Percentiles rank a stretch among this genome's conserved stretches.
phyloP scores from a whole-genome alignment of 768 basidiomycete species.

The Phlebiopsis gigantea region DNA sequence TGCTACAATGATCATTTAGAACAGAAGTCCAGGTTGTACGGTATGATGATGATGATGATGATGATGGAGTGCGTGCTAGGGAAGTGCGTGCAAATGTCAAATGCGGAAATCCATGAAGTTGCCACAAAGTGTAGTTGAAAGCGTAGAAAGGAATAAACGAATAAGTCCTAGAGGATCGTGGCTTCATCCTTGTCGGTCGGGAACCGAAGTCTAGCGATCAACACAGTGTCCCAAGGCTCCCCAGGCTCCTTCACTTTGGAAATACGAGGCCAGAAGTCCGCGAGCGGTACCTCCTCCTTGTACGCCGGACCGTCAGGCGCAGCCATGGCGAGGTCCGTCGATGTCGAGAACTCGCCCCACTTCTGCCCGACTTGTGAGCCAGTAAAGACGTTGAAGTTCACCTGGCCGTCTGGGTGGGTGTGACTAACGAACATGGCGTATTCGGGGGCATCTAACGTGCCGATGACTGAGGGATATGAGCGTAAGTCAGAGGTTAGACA shows the following conservation, averaged over 20 bases:
- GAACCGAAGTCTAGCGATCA: conserved; percentile 62
- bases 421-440: conserved; percentile 77
- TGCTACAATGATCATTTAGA: neutral
- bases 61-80: neutral
- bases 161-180: conserved; percentile 36
- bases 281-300: conserved; percentile 28
- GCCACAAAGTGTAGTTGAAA: neutral
- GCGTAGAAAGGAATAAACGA: too few species aligned
- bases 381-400: conserved; percentile 67
- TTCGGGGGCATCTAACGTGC: conserved; percentile 63
- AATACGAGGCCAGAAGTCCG: conserved; percentile 45
- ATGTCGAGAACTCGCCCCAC: conserved; percentile 73
- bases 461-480: conserved; percentile 42
- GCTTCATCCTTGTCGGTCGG: conserved; percentile 55
- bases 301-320: conserved; percentile 44
- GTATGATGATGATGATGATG: too few species aligned
- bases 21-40: neutral
- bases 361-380: conserved; percentile 44
- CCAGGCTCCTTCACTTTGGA: conserved; percentile 35
- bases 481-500: neutral
- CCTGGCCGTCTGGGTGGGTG: conserved; percentile 56
- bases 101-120: neutral
- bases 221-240: conserved; percentile 48
- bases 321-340: conserved; percentile 32
- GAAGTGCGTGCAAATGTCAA: neutral